phyloP scores from a whole-genome alignment of 2,329 filamentous ascomycete genomes.

The Aspergillus fumigatiaffinis region DNA sequence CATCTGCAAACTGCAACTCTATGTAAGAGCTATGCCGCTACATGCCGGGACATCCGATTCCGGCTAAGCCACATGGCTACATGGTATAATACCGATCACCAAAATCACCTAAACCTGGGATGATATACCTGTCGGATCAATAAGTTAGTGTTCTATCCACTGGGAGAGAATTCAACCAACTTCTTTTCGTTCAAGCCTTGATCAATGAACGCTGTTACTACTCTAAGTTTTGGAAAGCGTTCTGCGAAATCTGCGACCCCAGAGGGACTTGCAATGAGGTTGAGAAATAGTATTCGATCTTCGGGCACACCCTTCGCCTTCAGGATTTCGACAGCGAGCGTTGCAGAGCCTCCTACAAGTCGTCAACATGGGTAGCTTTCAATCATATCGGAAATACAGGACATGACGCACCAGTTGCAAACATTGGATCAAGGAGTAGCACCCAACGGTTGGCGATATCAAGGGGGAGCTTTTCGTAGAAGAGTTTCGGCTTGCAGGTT shows the following conservation, averaged over 20 bases:
- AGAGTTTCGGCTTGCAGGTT: conserved; percentile 84
- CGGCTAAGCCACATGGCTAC: conserved; percentile 37
- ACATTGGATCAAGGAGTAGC: conserved; percentile 94
- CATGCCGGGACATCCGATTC: not conserved
- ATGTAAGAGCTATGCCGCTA: not conserved
- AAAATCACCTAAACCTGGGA: conserved; percentile 91
- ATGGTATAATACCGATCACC: conserved; percentile 94
- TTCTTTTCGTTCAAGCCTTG: conserved; percentile 97
- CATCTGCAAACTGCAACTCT: not conserved
- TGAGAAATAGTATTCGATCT: conserved; percentile 91
- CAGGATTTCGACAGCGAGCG: conserved; percentile 93
- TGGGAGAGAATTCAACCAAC: conserved; percentile 54
- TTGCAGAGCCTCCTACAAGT: conserved; percentile 78
- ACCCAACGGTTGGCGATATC: conserved; percentile 94
- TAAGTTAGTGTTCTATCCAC: conserved; percentile 6
- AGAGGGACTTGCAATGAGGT: conserved; percentile 94
- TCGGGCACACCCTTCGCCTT: conserved; percentile 88
- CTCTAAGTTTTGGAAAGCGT: conserved; percentile 81
- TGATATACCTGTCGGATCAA: conserved; percentile 69
- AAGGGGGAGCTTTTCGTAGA: conserved; percentile 95
- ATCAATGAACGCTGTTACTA: conserved; percentile 95
- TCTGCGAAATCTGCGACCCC: conserved; percentile 85
- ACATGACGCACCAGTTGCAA: conserved; percentile 71
- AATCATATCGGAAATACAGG: not conserved
- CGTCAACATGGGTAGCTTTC: conserved; percentile 5